Evolutionary conservation across 2,329 filamentous ascomycete genomes (phyloP), one percentile per base, ranked within the genome.

Genomic region (Pestalotiopsis sp.): DNA sequence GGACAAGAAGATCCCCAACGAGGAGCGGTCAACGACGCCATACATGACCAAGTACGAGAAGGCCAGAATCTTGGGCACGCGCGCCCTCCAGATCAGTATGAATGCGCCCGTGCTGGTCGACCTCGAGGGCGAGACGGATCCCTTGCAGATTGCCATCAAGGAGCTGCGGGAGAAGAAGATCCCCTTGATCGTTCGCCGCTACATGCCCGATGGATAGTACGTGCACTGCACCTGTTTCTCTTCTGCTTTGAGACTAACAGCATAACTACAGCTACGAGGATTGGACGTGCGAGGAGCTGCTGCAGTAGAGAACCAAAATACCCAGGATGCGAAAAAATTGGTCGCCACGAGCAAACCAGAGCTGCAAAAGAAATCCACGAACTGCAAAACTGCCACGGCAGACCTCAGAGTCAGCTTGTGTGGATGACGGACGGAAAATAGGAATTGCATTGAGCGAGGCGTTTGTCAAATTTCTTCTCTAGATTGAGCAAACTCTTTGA

Each of bases 1-100:
- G 78, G 89, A 95, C 83, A 98, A 97, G 88, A 97, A 94, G 84
- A 95, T 99, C 64, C 89, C 94, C 68, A 93, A 94, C 74, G 93
- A 95, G 73, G 89, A 97, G 82, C 90, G 96, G 76, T 92, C 90
- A 27, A 99, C 96, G 9, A 99, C 96, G 36, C 96, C 95, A 2
- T 99, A 98, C 84, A 97, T 99, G 95, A 99, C 96, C 74, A 99
- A 99, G 85, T 99, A 99, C 83, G 96, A 99, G 86, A 90, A 91
- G 75, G 96, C 96, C 72, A 91, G 96, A 78, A 95, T 99, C 69
- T 84, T 99, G 72, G 96, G 96, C 62, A 98, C 96, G 56, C 88
- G 96, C 74, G 96, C 96, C 56, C 82, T 98, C 78, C 96, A 99
- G 83, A 98, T 99, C 78, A 98, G 96, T 84, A 97, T 98, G 91